A percentile compares a stretch with the other conserved stretches of the same genome.
Conservation (phyloP, 2,329 filamentous ascomycete genomes). For the Rhynchosporium agropyri region DNA sequence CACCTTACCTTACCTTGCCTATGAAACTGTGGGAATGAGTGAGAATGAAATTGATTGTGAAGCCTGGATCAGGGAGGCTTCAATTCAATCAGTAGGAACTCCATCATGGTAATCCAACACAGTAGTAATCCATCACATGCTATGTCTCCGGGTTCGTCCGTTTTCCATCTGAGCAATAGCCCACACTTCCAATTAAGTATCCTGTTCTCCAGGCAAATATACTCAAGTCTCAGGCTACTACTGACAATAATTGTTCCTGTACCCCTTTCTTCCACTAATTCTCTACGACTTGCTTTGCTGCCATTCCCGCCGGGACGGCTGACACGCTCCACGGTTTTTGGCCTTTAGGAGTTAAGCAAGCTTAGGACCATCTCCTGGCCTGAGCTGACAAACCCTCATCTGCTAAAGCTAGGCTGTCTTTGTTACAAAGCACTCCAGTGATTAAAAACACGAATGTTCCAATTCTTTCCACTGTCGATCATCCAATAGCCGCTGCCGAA, state of each 20-base stretch:
- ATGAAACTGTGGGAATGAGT: not conserved
- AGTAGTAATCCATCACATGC: conserved; percentile 9
- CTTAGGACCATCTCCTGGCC: conserved; percentile 11
- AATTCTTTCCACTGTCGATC: conserved; percentile 14
- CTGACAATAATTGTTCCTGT: not conserved
- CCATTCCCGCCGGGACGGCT: conserved; percentile 4
- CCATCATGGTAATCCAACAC: not conserved
- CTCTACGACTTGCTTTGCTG: not conserved
- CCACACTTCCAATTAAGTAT: not conserved
- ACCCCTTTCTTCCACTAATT: not conserved
- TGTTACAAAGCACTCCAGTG: conserved; percentile 28
- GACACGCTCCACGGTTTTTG: conserved; percentile 7
- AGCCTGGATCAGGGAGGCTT: too few species aligned
- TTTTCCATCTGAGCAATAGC: conserved; percentile 1
- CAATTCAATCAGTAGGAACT: too few species aligned
- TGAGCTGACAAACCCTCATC: conserved; percentile 25
- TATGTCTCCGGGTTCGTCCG: not conserved
- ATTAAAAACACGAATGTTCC: conserved; percentile 25
- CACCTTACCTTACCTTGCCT: not conserved
- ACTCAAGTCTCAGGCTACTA: conserved; percentile 4
- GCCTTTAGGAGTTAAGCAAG: conserved; percentile 13
- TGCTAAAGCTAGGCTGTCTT: conserved; percentile 11
- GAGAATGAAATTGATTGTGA: not conserved
- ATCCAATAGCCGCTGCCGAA: conserved; percentile 18
- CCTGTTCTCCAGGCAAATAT: not conserved